These are phyloP conservation scores for Apiotrichum gamsii DNA, from an alignment of 1,284 basidiomycete species.

Conservation along the genomic window DNA sequence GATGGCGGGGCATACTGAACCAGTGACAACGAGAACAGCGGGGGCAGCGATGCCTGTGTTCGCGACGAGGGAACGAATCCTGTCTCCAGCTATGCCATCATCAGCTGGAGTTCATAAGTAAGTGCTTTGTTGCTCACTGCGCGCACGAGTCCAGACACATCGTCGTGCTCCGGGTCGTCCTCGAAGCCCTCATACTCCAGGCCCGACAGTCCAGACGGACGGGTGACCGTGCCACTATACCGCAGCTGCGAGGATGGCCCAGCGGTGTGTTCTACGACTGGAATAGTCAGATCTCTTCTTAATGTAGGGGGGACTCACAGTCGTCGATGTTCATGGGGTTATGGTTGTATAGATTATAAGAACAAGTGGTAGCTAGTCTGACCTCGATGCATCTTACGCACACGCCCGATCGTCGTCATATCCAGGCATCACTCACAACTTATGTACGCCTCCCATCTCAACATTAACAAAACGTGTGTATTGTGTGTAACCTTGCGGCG, in stretches of 20 bases:
- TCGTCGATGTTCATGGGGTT: too few species aligned
- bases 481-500: too few species aligned
- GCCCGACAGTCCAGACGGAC: conserved; percentile 51
- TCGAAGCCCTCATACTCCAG: conserved; percentile 84
- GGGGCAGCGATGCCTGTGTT: conserved; percentile 47
- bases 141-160: conserved; percentile 25
- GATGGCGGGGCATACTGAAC: conserved; percentile 85
- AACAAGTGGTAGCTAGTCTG: too few species aligned
- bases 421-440: too few species aligned
- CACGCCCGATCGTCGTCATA: too few species aligned
- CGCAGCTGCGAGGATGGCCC: conserved; percentile 48
- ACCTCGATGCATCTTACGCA: too few species aligned
- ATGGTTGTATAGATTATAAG: too few species aligned
- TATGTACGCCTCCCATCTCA: too few species aligned
- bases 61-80: conserved; percentile 44
- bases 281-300: neutral
- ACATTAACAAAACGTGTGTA: too few species aligned
- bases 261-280: conserved; percentile 76
- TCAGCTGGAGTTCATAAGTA: conserved; percentile 1
- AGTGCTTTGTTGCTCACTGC: conserved; percentile 27
- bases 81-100: conserved; percentile 44
- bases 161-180: conserved; percentile 49
- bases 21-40: conserved; percentile 74
- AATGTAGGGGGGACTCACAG: conserved; percentile 55
- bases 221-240: conserved; percentile 11